Conservation (phyloP, 305 asterid genomes). For the Coffea humblotiana region DNA sequence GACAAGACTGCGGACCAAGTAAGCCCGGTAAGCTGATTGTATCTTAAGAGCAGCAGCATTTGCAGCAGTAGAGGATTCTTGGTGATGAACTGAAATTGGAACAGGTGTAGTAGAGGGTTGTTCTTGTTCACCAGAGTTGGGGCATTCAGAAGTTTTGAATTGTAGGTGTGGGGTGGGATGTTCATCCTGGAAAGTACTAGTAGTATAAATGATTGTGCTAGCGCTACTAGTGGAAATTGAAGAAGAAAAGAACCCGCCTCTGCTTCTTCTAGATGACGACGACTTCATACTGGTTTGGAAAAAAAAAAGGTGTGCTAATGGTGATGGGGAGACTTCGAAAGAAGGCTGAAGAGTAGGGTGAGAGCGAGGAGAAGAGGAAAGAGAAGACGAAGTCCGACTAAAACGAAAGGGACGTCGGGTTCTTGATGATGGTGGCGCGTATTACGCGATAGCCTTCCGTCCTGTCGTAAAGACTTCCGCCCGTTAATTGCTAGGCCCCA, state of each 20-base stretch:
- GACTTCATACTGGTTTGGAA: slow-evolving; percentile 39
- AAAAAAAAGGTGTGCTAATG: not conserved
- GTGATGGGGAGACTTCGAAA: not conserved
- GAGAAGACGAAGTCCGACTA: too few relatives aligned
- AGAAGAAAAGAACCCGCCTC: slow-evolving; percentile 32
- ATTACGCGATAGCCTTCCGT: too few relatives aligned
- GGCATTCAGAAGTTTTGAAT: slow-evolving; percentile 35
- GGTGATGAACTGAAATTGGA: slow-evolving; percentile 2
- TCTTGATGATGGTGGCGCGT: not conserved
- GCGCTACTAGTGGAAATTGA: slow-evolving; percentile 18
- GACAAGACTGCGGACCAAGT: slow-evolving; percentile 55
- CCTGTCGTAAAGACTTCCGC: not conserved
- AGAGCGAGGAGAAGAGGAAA: too few relatives aligned
- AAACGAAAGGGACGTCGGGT: not conserved
- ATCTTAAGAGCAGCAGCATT: slow-evolving; percentile 51
- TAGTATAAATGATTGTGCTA: slow-evolving; percentile 28
- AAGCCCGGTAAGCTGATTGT: slow-evolving; percentile 74
- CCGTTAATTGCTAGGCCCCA: slow-evolving; percentile 18
- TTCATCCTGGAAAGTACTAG: slow-evolving; percentile 29
- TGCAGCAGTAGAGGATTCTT: slow-evolving; percentile 35
- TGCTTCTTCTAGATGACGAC: slow-evolving; percentile 32
- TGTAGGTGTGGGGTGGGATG: slow-evolving; percentile 31
- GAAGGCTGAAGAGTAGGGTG: not conserved
- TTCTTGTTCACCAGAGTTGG: slow-evolving; percentile 31
- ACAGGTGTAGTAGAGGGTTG: slow-evolving; percentile 33